A percentile compares a stretch with the other conserved stretches of the same genome.
phyloP scores from a whole-genome alignment of 495 filamentous ascomycete genomes.

The Penicillium desertorum region DNA sequence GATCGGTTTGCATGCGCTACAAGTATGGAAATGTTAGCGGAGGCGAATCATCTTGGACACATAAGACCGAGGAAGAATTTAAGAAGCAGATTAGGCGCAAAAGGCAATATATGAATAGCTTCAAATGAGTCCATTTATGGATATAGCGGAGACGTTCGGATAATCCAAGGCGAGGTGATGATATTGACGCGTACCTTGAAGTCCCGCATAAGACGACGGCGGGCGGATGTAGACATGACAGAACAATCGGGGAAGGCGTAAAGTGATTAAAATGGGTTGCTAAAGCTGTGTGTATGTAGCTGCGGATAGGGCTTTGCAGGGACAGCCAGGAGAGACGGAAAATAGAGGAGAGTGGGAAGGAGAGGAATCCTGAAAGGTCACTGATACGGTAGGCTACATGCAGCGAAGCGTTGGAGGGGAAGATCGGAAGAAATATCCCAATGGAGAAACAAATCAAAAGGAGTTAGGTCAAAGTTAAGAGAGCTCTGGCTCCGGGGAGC shows the following conservation, averaged over 20 bases:
- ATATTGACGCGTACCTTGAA: constrained; percentile 75
- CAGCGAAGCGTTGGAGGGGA: constrained; percentile 15
- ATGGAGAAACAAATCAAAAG: constrained; percentile 23
- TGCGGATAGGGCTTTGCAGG: not conserved
- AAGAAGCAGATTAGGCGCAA: not conserved
- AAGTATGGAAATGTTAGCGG: constrained; percentile 22
- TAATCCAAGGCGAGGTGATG: not conserved
- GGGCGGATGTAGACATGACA: constrained; percentile 87
- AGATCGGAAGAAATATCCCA: constrained; percentile 20
- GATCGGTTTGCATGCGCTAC: constrained; percentile 99
- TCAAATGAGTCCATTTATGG: not conserved
- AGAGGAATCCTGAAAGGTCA: constrained; percentile 12
- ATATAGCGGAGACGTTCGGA: not conserved
- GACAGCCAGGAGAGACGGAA: not conserved
- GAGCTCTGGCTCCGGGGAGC: not conserved
- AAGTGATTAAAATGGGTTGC: not conserved
- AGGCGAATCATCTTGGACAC: not conserved
- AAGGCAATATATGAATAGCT: not conserved
- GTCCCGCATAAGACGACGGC: constrained; percentile 94
- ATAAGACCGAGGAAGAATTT: not conserved
- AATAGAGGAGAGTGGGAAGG: constrained; percentile 8
- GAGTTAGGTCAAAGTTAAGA: not conserved
- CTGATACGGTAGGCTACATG: constrained; percentile 12
- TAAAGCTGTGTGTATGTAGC: constrained; percentile 6
- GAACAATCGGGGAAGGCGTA: constrained; percentile 15